Evolutionary conservation across 2,329 filamentous ascomycete species (phyloP).

Genomic region (Pseudocercospora fijiensis): DNA sequence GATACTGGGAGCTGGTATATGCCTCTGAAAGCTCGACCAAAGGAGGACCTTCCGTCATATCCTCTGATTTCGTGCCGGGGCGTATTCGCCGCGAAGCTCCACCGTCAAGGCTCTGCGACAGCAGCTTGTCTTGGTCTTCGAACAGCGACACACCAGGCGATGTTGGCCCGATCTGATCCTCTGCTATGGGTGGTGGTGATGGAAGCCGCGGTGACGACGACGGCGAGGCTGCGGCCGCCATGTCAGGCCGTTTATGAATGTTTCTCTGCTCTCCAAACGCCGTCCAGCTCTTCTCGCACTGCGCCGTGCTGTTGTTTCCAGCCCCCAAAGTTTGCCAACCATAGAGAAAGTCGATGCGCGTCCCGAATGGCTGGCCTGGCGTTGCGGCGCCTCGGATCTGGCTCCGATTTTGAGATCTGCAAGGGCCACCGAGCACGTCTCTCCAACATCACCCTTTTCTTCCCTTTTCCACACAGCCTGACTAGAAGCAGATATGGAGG

Average conservation of each 20-base stretch:
- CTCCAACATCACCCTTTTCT: not conserved
- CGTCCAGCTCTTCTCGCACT: not conserved
- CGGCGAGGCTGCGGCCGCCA: constrained; percentile 44
- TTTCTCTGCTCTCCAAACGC: not conserved
- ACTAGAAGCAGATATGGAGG: constrained; percentile 51
- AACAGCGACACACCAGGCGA: constrained; percentile 67
- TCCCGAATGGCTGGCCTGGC: not conserved
- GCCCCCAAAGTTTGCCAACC: not conserved
- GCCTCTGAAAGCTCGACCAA: constrained; percentile 83
- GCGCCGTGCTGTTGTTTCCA: not conserved
- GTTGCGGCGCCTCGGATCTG: not conserved
- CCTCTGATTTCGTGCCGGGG: constrained; percentile 83
- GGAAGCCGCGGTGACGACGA: constrained; percentile 88
- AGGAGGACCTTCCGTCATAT: constrained; percentile 91
- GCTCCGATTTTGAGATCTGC: not conserved
- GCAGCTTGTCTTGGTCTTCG: constrained; percentile 58
- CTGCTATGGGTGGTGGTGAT: constrained; percentile 89
- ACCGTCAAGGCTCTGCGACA: constrained; percentile 64
- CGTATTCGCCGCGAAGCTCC: constrained; percentile 82
- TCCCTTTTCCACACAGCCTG: not conserved
- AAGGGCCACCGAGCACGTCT: not conserved
- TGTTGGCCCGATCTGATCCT: constrained; percentile 83
- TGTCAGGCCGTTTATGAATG: not conserved
- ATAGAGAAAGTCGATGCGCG: not conserved
- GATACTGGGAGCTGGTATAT: constrained; percentile 34